A percentile compares a stretch with the other conserved stretches of the same genome.
Evolutionary conservation across 257 asterid species (phyloP).

Genomic region (Verbena officinalis): DNA sequence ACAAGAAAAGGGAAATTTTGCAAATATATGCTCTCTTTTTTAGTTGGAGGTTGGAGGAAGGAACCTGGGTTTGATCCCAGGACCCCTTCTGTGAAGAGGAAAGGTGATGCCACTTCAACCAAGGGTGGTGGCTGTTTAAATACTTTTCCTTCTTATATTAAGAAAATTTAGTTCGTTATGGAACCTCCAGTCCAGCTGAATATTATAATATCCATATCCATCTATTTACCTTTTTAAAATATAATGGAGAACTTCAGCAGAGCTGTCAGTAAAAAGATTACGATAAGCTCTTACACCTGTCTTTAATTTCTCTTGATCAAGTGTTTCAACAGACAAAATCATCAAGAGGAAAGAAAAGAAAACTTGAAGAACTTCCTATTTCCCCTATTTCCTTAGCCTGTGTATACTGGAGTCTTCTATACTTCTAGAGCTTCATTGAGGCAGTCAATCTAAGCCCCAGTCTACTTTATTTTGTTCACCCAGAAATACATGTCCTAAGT

Average conservation of each 20-base stretch:
- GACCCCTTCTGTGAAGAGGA: too few relatives aligned
- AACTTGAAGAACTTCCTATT: not conserved
- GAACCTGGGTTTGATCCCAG: too few relatives aligned
- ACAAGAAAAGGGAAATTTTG: constrained; percentile 17
- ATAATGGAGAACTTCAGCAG: not conserved
- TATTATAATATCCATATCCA: not conserved
- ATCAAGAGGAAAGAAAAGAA: not conserved
- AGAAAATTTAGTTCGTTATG: not conserved
- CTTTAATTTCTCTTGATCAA: not conserved
- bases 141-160: too few relatives aligned
- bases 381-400: not conserved
- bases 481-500: too few relatives aligned
- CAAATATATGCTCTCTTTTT: too few relatives aligned
- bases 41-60: too few relatives aligned
- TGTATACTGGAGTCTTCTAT: not conserved
- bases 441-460: too few relatives aligned
- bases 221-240: not conserved
- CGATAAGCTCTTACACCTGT: not conserved
- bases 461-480: too few relatives aligned
- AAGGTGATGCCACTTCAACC: too few relatives aligned
- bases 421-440: not conserved
- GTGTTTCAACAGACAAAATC: not conserved
- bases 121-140: too few relatives aligned
- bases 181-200: not conserved
- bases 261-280: not conserved